Percentiles rank a stretch among this genome's conserved stretches.
Evolutionary conservation across 495 filamentous ascomycete species (phyloP).

Genomic region (Xylaria bambusicola): DNA sequence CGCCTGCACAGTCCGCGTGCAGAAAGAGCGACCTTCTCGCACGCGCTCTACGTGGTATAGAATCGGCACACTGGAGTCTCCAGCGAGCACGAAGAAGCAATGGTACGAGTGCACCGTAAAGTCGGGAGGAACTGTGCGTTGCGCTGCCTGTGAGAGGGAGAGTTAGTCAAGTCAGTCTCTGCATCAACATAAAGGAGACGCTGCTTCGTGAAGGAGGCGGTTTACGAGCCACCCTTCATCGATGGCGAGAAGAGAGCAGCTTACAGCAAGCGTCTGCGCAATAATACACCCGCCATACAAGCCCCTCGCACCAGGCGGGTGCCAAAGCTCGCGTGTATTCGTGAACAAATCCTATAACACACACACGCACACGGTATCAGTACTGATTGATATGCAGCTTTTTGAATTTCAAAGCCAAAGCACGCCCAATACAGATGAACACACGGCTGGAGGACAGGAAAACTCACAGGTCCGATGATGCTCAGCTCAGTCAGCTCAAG

Average conservation of each 20-base stretch:
- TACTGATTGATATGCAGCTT: too few relatives aligned
- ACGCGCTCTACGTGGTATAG: constrained; percentile 90
- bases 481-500: constrained; percentile 78
- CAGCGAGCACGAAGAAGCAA: constrained; percentile 96
- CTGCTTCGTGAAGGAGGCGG: too few relatives aligned
- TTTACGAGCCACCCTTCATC: too few relatives aligned
- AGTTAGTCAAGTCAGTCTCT: constrained; percentile 8
- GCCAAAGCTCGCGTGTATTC: constrained; percentile 87
- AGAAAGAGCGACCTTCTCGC: constrained; percentile 85
- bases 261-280: constrained; percentile 77
- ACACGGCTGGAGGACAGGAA: constrained; percentile 11
- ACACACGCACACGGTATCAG: background rate
- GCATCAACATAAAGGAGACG: too few relatives aligned
- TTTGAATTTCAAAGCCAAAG: too few relatives aligned
- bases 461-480: constrained; percentile 75
- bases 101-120: constrained; percentile 94
- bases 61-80: constrained; percentile 79
- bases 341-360: constrained; percentile 87
- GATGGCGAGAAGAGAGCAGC: constrained; percentile 4
- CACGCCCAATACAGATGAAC: background rate
- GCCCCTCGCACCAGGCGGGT: constrained; percentile 85
- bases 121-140: constrained; percentile 75
- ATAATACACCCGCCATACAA: constrained; percentile 94
- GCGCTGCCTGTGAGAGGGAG: constrained; percentile 59
- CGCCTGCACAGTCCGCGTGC: constrained; percentile 94